Evolutionary conservation across 2,329 filamentous ascomycete species (phyloP), one percentile per base, ranked within the genome.

Genomic region (Alternaria arbusti): DNA sequence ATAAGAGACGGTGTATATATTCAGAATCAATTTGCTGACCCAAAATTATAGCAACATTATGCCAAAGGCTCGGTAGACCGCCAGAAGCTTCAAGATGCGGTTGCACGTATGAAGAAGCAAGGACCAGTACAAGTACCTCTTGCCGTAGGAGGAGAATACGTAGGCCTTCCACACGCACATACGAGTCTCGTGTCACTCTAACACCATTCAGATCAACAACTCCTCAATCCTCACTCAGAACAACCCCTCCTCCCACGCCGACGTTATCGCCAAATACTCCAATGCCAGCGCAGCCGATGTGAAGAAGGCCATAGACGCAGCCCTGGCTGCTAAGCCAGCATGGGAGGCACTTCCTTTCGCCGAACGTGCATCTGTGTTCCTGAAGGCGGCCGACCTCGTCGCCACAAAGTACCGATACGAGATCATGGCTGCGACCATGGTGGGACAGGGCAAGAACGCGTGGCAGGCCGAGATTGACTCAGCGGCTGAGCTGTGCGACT

Each of bases 401-500:
- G 86, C 91, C 58, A 91, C 88, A 68, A 98, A 98, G 84, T 98
- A 99, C 83, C 89, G 96, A 78, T 97, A 97, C 82, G 93, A 97
- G 60, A 88, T 99, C 73, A 97, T 98, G 92, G 95, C 96, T 8
- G 89, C 93, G 47, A 97, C 96, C 13, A 97, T 98, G 89, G 85
- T 97, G 30, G 96, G 95, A 65, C 95, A 99, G 83, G 95, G 96
- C 75, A 98, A 98, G 88, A 98, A 97, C 80, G 93, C 93, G 51
- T 98, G 94, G 94, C 95, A 99, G 82, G 95, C 96, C n/a, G 95
- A 99, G 86, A 98, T 98, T 68, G 95, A 98, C 81, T 88, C 94
- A 43, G 95, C 95, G 17, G 95, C 95, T 9, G 96, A 99, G 85
- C 83, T 97, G 72, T 91, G 89, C 72, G 95, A 99, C 80, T 98